phyloP scores from a whole-genome alignment of 2,329 filamentous ascomycete genomes.

The Botrytis fragariae region DNA sequence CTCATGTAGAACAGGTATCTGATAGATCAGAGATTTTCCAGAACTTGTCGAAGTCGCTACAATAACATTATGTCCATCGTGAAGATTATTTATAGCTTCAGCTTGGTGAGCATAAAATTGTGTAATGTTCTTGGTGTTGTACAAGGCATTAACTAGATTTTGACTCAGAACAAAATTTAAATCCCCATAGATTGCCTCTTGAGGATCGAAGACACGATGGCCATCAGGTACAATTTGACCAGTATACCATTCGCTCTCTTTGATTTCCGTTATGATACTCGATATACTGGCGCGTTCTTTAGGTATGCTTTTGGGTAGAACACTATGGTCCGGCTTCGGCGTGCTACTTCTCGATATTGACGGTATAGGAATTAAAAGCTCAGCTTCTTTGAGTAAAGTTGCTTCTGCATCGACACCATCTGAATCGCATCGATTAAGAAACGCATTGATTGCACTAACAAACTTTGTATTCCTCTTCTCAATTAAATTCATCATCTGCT shows the following conservation, averaged over 20 bases:
- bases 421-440: conserved; percentile 70
- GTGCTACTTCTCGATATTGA: conserved; percentile 44
- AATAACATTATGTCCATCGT: conserved; percentile 82
- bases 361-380: conserved; percentile 61
- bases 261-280: conserved; percentile 83
- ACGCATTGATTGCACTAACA: conserved; percentile 69
- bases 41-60: conserved; percentile 94
- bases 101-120: conserved; percentile 89
- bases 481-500: conserved; percentile 85
- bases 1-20: conserved; percentile 85
- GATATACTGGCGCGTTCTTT: conserved; percentile 75
- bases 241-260: conserved; percentile 80
- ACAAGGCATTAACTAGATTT: conserved; percentile 89
- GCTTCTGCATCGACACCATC: conserved; percentile 65
- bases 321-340: conserved; percentile 41
- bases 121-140: conserved; percentile 85
- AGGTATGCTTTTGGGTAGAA: conserved; percentile 70
- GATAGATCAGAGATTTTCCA: conserved; percentile 97
- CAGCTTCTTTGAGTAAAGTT: conserved; percentile 56
- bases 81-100: conserved; percentile 85
- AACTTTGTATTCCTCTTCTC: conserved; percentile 89
- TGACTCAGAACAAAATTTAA: conserved; percentile 86
- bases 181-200: conserved; percentile 77
- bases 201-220: conserved; percentile 84
- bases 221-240: conserved; percentile 92